phyloP scores from a whole-genome alignment of 2,329 filamentous ascomycete species.

The Fusarium tuaranense region DNA sequence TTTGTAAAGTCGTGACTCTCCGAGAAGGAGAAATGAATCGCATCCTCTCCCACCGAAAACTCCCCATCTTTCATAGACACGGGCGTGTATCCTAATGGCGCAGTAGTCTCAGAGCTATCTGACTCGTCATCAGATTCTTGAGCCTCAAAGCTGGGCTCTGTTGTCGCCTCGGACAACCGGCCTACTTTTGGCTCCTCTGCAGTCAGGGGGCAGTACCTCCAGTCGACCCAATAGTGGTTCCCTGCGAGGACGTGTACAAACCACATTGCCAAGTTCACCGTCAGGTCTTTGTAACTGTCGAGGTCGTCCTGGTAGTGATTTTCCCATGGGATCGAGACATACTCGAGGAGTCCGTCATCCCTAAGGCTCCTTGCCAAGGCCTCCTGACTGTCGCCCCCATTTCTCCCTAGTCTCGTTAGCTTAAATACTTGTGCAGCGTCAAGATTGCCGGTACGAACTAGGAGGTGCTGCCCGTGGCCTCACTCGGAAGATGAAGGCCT shows the following conservation, averaged over 20 bases:
- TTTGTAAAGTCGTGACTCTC: background rate
- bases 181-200: background rate
- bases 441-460: background rate
- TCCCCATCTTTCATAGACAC: background rate
- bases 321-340: slow-evolving; percentile 26
- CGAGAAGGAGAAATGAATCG: background rate
- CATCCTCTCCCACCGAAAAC: background rate
- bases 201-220: slow-evolving; percentile 12
- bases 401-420: background rate
- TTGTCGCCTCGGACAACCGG: background rate
- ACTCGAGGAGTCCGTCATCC: slow-evolving; percentile 23
- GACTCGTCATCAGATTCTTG: background rate
- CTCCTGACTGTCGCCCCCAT: background rate
- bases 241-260: slow-evolving; percentile 28
- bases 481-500: slow-evolving; percentile 26
- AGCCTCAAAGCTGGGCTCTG: background rate
- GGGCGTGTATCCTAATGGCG: background rate
- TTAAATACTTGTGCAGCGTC: background rate
- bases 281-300: slow-evolving; percentile 1
- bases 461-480: background rate
- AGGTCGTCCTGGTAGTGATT: slow-evolving; percentile 9
- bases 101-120: background rate
- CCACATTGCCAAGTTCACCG: slow-evolving; percentile 29
- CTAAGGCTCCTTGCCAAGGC: background rate
- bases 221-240: slow-evolving; percentile 16